Percentiles rank a stretch among this genome's conserved stretches.
phyloP scores from a whole-genome alignment of 78 protist genomes.

The Polysphondylium violaceum region DNA sequence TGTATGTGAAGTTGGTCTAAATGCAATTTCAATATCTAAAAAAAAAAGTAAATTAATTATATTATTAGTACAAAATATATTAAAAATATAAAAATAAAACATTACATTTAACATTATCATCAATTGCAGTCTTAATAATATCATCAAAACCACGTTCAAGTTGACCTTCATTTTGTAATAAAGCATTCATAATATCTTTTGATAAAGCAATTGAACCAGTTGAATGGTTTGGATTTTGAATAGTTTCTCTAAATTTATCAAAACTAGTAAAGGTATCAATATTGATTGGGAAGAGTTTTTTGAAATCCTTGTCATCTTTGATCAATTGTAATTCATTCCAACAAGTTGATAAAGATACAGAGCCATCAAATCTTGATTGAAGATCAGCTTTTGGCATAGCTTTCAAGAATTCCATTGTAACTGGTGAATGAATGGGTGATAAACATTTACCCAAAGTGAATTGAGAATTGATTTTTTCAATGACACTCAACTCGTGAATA shows the following conservation, averaged over 20 bases:
- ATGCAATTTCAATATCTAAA: conserved; percentile 49
- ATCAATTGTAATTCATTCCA: conserved; percentile 79
- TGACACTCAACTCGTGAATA: neutral
- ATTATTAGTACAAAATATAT: neutral
- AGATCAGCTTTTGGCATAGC: conserved; percentile 84
- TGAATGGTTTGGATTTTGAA: conserved; percentile 20
- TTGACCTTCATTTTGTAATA: conserved; percentile 81
- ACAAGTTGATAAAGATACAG: conserved; percentile 73
- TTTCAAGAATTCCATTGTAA: conserved; percentile 75
- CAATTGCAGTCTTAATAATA: conserved; percentile 43
- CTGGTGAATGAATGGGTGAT: neutral
- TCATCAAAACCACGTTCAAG: conserved; percentile 82
- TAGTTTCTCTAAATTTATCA: neutral
- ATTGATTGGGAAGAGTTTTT: neutral
- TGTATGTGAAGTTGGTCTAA: conserved; percentile 77
- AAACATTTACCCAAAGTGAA: conserved; percentile 9
- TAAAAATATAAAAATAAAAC: neutral
- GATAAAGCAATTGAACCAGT: neutral
- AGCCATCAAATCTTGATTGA: conserved; percentile 84
- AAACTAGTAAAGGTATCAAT: neutral
- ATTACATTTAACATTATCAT: conserved; percentile 72
- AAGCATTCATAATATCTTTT: conserved; percentile 17
- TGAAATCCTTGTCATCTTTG: neutral
- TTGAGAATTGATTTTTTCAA: neutral
- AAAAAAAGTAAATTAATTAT: neutral